Base-by-base conservation (phyloP, 2,329 filamentous ascomycete genomes). In the Talaromyces marneffei region DNA sequence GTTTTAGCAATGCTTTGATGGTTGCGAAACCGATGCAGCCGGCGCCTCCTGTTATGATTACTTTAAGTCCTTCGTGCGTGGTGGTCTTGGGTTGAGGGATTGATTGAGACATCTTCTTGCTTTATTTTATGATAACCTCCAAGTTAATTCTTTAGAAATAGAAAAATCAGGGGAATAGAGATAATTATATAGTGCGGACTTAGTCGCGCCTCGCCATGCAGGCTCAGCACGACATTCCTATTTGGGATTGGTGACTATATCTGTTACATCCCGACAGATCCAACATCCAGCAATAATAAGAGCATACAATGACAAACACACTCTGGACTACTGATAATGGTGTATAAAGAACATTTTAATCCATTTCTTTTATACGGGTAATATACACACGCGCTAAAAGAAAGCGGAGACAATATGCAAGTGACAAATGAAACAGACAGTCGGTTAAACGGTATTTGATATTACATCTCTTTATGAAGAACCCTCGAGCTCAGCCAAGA, bases 401-500 rank as follows among this genome's bases (percentile, higher is more conserved):
- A 71, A 74, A 74, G 69, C 68, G 71, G 70, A 68, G 66, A 68
- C 70, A 70, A 71, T 59, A 73, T 70, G 69, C 68, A 69, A 69
- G 65, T 69, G 65, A 70, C 63, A 67, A 68, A 67, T 66, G 67
- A 63, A 65, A 62, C 65, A 60, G 46, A 53, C 50, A 50, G 29
- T 62, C 25, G 31, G 52, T 55, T 55, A 39, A 39, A 20, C 50
- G 27, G 50, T 68, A 71, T 48, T 73, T 68, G 75, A 73, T 72
- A 74, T 74, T 75, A 76, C 72, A 74, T 76, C 71, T 54, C 52
- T 54, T 57, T 78, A 80, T 67, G 72, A 81, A 73, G 81, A 68
- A 69, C 69, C 80, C 79, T 94, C 90, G 73, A 97, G 85, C 74
- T 97, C 94, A 72, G 94, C 92, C 78, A 99, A 83, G 85, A 99